Evolutionary conservation across 2,329 filamentous ascomycete species (phyloP), one percentile per base, ranked within the genome.

Genomic region (Lasiodiplodia theobromae): DNA sequence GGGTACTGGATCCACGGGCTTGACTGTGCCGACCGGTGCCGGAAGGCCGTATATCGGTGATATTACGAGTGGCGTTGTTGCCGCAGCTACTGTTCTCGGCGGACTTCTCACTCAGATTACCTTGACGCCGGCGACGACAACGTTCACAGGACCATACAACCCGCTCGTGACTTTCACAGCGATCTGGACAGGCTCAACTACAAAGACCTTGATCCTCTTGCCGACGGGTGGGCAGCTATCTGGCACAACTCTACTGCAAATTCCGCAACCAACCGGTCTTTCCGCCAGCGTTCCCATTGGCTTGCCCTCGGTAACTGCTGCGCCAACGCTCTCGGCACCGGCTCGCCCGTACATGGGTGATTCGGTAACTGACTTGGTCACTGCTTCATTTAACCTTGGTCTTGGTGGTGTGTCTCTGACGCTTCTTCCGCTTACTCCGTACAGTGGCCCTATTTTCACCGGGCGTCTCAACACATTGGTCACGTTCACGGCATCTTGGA

Each of bases 31-130:
- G n/a, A 31, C n/a, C n/a, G 34, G 18, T 23, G 14, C 21, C 12
- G 23, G 23, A 21, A 18, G 40, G 25, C 37, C 40, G 8, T 63
- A 63, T n/a, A 34, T 63, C 4, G 58, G 58, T 1, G 44, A 49
- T n/a, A 57, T n/a, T 4, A 66, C 64, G 23, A 66, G 8, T 25
- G 49, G 37, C 16, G n/a, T 25, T 7, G 28, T 60, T n/a, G 44
- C 37, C 11, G 56, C 37, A 25, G 18, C 56, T n/a, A 38, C 10
- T 3, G 4, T 40, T 10, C 5, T 8, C n/a, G n/a, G 37, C 4
- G n/a, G 14, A 11, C 37, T 21, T 6, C 18, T 34, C 21, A 25
- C n/a, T 25, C 11, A 10, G 31, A 7, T 40, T 3, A 40, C 21
- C 16, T 40, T 38, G 31, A 57, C 21, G n/a, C n/a, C 56, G 7